Base-by-base conservation (phyloP, 2,329 filamentous ascomycete species). In the Cytospora leucostoma region DNA sequence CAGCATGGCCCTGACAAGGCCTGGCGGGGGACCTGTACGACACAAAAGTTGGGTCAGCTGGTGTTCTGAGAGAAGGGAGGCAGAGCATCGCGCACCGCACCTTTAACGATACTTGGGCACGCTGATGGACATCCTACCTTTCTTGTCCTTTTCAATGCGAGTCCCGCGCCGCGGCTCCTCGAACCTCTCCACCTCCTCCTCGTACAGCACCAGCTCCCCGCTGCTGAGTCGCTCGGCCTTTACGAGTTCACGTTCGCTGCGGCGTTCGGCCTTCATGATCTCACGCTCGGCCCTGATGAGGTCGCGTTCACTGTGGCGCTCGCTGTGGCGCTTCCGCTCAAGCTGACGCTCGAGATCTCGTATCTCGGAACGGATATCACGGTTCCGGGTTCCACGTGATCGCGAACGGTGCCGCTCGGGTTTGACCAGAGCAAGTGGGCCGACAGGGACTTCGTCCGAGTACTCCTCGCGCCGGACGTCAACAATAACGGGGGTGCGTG, bases 81-180 rank as follows among this genome's bases (percentile, higher is more conserved):
- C 62, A 62, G 65, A 67, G 66, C 66, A 68, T 67, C 68, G 69
- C 65, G 70, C 71, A 70, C 75, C 81, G 75, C 78, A 82, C 80
- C 79, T 82, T 82, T 78, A 83, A 77, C 80, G 85, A 77, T 87
- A 84, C 79, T 88, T 87, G 73, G 90, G 90, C 77, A 91, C 85
- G 80, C 90, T 91, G 80, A 93, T 88, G 82, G 88, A 86, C 87
- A 95, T 88, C 90, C 89, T 95, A 96, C 93, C 93, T 93, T 91
- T 95, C 82, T 89, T 89, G 79, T 97, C 92, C 82, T 90, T 92
- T 79, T 92, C 90, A 71, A 97, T 87, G 70, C 89, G 82, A 67
- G 90, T 80, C 60, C 84, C 84, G 73, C 79, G 83, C 71, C 78
- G 78, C 56, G 79, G 78, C 70, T 83, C 81, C 67, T 83, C 79